Base-by-base conservation (phyloP, 306 rosid genomes). In the Cyclanthera cordifolia region DNA sequence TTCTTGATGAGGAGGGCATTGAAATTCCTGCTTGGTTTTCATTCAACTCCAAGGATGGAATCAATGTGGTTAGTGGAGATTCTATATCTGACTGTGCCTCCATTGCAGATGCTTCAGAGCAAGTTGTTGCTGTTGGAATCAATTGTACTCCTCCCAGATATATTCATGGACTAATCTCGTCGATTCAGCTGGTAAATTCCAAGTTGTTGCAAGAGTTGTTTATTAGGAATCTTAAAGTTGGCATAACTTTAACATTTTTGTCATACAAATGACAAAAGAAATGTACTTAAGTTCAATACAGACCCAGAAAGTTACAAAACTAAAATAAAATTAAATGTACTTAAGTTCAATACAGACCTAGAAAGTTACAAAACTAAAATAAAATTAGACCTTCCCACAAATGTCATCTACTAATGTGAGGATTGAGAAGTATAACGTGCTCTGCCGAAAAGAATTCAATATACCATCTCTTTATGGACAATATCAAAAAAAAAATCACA, bases 81-180 rank as follows among this genome's bases (percentile, higher is more conserved):
- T 82, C 97, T 30, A 82, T 92, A 58, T 51, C 34, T 11, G 96
- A 85, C 4, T 89, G 98, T 68, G 90, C 86, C 70, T 77, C 90
- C 60, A 67, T 89, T 50, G 96, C 91, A 19, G 87, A 92, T 74
- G 82, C 87, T 12, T 83, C 86, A 79, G 72, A 60, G 63, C 86
- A 83, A 49, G 89, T 89, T 3, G 85, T 75, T 39, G 93, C 98
- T 2, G 86, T 89, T 57, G 95, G 95, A 69, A 89, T 89, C 79
- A 92, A 89, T 78, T 92, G 96, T 64, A 89, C 96, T 5, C 85
- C 95, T 61, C 96, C 98, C 17, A 81, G 98, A 80, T 85, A 75
- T 65, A 83, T 92, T 81, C 90, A 80, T 49, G 86, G 87, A 48
- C 73, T 92, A 52, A 77, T 87, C 80, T 83, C 85, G 11, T 83